A percentile compares a stretch with the other conserved stretches of the same genome.
These are phyloP conservation scores for Peniophora sp. DNA, from an alignment of 1,284 basidiomycete species.

Conservation along the genomic window DNA sequence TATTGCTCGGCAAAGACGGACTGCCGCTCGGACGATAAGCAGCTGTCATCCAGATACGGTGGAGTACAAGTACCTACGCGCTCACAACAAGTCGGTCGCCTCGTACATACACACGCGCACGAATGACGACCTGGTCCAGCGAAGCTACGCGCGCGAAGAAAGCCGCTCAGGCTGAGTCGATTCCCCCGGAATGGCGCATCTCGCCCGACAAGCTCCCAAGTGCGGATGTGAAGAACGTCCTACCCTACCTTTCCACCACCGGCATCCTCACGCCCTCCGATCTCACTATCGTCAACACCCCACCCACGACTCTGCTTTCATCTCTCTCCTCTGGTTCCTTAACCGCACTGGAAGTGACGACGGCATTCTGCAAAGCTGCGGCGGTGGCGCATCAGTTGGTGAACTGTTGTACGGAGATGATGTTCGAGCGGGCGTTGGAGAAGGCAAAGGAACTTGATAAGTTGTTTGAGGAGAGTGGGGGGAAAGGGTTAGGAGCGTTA, in stretches of 20 bases:
- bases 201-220: neutral
- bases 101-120: no score
- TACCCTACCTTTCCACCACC: neutral
- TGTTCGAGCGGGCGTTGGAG: constrained; percentile 42
- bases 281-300: constrained; percentile 57
- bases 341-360: constrained; percentile 61
- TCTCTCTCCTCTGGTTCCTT: constrained; percentile 42
- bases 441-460: constrained; percentile 43
- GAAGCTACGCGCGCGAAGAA: neutral
- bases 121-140: neutral
- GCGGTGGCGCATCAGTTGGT: constrained; percentile 75
- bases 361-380: constrained; percentile 74
- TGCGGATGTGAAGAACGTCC: neutral
- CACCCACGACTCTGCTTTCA: constrained; percentile 38
- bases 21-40: no score
- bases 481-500: constrained; percentile 45
- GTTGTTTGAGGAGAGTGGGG: constrained; percentile 23
- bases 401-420: constrained; percentile 46
- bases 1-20: no score
- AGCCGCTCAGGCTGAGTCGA: neutral
- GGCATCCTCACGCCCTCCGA: constrained; percentile 56
- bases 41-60: no score
- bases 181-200: neutral
- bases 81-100: no score
- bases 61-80: no score